phyloP scores from a whole-genome alignment of 2,329 filamentous ascomycete genomes.

The Fusarium longipes region DNA sequence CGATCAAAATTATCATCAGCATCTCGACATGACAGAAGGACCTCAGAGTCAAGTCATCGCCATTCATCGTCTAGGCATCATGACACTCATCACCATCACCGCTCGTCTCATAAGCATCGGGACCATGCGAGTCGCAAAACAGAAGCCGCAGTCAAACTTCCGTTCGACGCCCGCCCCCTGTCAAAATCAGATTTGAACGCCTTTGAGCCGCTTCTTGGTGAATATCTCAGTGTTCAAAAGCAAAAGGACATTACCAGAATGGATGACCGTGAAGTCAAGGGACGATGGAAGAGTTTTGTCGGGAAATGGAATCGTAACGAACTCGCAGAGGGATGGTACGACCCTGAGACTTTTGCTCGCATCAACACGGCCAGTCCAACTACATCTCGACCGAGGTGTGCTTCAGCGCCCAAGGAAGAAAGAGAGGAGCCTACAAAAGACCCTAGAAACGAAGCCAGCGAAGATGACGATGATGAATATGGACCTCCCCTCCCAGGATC shows the following conservation, averaged over 20 bases:
- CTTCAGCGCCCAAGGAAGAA: slow-evolving; percentile 27
- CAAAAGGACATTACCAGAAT: slow-evolving; percentile 74
- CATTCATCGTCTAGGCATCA: slow-evolving; percentile 32
- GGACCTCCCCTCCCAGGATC: slow-evolving; percentile 53
- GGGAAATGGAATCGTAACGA: slow-evolving; percentile 92
- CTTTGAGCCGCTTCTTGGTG: slow-evolving; percentile 79
- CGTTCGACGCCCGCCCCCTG: slow-evolving; percentile 73
- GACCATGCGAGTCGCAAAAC: slow-evolving; percentile 28
- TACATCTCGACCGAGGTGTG: slow-evolving; percentile 8
- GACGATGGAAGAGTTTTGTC: slow-evolving; percentile 94
- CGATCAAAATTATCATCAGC: slow-evolving; percentile 27
- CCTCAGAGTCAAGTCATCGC: slow-evolving; percentile 30
- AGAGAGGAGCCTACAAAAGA: slow-evolving; percentile 60
- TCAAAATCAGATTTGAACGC: slow-evolving; percentile 73
- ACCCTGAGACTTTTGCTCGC: slow-evolving; percentile 73
- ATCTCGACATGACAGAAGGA: slow-evolving; percentile 28
- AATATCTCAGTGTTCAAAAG: slow-evolving; percentile 92
- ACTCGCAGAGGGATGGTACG: slow-evolving; percentile 93
- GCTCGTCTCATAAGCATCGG: slow-evolving; percentile 42
- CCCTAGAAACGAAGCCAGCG: slow-evolving; percentile 53
- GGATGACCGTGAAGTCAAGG: slow-evolving; percentile 78
- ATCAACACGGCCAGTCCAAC: slow-evolving; percentile 48
- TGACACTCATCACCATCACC: slow-evolving; percentile 24
- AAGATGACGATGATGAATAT: slow-evolving; percentile 71
- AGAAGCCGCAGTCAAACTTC: slow-evolving; percentile 58